These are phyloP conservation scores for Moricandia arvensis DNA, from an alignment of 345 rosid genomes.

Conservation along the genomic window DNA sequence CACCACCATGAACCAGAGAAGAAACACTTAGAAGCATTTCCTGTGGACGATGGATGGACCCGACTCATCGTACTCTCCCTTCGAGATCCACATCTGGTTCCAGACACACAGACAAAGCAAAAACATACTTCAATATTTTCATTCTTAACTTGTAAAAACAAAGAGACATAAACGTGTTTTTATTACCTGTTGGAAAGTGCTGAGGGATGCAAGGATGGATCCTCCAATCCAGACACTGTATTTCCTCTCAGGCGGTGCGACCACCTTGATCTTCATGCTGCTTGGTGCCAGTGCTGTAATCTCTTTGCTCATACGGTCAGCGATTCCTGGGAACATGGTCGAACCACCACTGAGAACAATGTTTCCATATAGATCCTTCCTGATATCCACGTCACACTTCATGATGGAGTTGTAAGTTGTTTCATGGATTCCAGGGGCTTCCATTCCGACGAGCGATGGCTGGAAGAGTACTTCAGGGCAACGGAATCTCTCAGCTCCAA, in stretches of 20 bases:
- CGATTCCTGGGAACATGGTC: conserved; percentile 48
- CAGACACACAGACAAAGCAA: background rate
- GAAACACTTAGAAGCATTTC: conserved; percentile 49
- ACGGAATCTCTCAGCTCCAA: conserved; percentile 49
- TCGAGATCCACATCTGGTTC: conserved; percentile 61
- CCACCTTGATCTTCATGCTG: conserved; percentile 47
- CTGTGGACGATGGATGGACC: conserved; percentile 64
- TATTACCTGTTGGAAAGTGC: conserved; percentile 51
- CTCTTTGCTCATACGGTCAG: conserved; percentile 53
- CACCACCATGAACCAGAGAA: conserved; percentile 23
- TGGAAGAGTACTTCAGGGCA: conserved; percentile 52
- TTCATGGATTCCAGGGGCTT: conserved; percentile 51
- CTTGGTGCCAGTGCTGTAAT: conserved; percentile 46
- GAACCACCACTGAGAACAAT: conserved; percentile 55
- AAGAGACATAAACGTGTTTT: background rate
- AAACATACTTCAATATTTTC: background rate
- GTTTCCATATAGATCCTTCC: conserved; percentile 52
- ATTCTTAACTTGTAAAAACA: background rate
- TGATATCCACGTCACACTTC: conserved; percentile 46
- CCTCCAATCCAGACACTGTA: conserved; percentile 61
- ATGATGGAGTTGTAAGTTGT: conserved; percentile 45
- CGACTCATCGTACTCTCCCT: conserved; percentile 59
- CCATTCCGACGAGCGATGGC: conserved; percentile 48
- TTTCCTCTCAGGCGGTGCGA: conserved; percentile 58
- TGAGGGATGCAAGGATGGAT: conserved; percentile 54